phyloP scores from a whole-genome alignment of 2,329 filamentous ascomycete genomes.

The Phaeoacremonium minimum region DNA sequence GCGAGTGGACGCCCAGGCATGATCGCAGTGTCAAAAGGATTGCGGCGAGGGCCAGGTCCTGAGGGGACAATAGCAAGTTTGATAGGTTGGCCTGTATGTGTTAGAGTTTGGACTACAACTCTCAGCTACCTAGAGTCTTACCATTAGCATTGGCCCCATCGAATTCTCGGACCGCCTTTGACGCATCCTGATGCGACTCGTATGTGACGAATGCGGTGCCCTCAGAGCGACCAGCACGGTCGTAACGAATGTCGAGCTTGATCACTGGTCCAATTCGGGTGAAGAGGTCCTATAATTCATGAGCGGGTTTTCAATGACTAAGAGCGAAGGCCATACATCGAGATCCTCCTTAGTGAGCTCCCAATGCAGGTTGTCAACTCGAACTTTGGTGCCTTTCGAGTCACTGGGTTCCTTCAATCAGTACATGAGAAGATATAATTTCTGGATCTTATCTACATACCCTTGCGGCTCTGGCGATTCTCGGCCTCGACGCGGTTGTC shows the following conservation, averaged over 20 bases:
- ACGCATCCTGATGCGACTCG: constrained; percentile 64
- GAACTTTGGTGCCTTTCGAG: constrained; percentile 60
- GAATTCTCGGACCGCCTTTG: constrained; percentile 71
- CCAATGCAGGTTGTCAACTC: constrained; percentile 88
- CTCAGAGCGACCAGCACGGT: constrained; percentile 83
- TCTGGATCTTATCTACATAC: too few species aligned
- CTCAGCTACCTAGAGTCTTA: constrained; percentile 23
- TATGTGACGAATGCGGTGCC: constrained; percentile 84
- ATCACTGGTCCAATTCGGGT: constrained; percentile 68
- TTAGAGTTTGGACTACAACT: too few species aligned
- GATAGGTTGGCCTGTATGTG: constrained; percentile 67
- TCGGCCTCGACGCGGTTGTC: constrained; percentile 10
- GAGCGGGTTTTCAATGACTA: constrained; percentile 12
- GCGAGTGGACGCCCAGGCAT: constrained; percentile 54
- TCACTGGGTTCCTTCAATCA: constrained; percentile 28
- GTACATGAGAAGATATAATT: too few species aligned
- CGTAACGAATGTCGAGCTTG: constrained; percentile 71
- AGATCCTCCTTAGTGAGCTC: constrained; percentile 83
- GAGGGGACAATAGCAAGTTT: constrained; percentile 61
- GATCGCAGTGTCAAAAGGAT: constrained; percentile 52
- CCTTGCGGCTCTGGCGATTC: constrained; percentile 4
- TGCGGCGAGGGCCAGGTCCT: constrained; percentile 39
- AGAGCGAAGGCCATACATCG: constrained; percentile 46
- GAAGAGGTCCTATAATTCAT: constrained; percentile 66
- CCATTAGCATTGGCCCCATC: constrained; percentile 88